These are phyloP conservation scores for Zizania latifolia DNA, from an alignment of 176 grass and related monocot species.

Conservation along the genomic window DNA sequence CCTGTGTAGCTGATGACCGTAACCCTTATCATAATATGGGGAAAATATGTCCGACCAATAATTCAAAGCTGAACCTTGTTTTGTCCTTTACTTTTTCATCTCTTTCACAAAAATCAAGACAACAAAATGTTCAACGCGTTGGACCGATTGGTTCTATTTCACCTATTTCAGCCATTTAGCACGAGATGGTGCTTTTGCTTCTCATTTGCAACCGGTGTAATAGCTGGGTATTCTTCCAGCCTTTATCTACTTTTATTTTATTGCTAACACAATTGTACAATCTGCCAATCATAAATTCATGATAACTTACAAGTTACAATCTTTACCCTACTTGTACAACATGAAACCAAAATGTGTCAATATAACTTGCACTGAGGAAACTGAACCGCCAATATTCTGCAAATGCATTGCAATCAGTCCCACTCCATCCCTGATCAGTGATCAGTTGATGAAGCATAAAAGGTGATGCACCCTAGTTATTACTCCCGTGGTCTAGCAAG, in stretches of 20 bases:
- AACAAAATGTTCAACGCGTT: not conserved
- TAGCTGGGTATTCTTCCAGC: slow-evolving; percentile 6
- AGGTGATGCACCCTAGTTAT: not conserved
- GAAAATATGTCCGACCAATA: too few relatives aligned
- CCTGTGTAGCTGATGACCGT: too few relatives aligned
- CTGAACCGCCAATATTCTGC: slow-evolving; percentile 17
- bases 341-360: slow-evolving; percentile 32
- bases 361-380: slow-evolving; percentile 32
- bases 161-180: not conserved
- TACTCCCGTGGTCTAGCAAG: slow-evolving; percentile 74
- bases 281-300: slow-evolving; percentile 44
- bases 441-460: slow-evolving; percentile 14
- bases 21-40: too few relatives aligned
- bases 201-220: slow-evolving; percentile 12
- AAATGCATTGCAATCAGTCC: slow-evolving; percentile 22
- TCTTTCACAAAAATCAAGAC: too few relatives aligned
- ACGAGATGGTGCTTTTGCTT: not conserved
- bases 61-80: too few relatives aligned
- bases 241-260: slow-evolving; percentile 41
- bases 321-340: slow-evolving; percentile 55
- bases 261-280: slow-evolving; percentile 52
- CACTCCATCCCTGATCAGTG: not conserved
- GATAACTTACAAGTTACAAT: slow-evolving; percentile 43
- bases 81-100: too few relatives aligned
- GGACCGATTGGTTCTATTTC: too few relatives aligned